phyloP scores from a whole-genome alignment of 2,329 filamentous ascomycete species.

The Fusarium vanettenii region DNA sequence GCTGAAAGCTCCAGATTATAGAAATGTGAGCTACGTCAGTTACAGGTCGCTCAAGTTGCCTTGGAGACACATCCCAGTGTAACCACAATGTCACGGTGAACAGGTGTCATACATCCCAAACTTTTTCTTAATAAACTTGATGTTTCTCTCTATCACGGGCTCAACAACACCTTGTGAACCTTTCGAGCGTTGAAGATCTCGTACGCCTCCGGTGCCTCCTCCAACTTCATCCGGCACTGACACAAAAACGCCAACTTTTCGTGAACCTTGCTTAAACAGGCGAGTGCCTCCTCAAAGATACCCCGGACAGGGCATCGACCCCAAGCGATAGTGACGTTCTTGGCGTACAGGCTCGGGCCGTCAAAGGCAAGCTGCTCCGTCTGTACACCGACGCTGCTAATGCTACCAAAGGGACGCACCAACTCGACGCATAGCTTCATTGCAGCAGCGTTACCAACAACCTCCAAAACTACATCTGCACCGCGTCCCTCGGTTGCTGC shows the following conservation, averaged over 20 bases:
- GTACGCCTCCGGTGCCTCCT: conserved; percentile 12
- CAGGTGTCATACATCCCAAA: background rate
- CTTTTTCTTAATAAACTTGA: background rate
- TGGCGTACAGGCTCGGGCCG: background rate
- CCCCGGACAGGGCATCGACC: conserved; percentile 15
- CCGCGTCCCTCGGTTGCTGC: conserved; percentile 10
- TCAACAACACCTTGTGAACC: background rate
- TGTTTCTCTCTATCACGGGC: background rate
- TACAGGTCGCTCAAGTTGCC: background rate
- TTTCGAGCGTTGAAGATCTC: conserved; percentile 13
- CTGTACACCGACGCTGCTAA: conserved; percentile 11
- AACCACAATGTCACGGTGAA: rapidly evolving
- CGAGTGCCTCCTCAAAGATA: conserved; percentile 15
- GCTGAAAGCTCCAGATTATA: rapidly evolving
- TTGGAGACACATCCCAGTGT: rapidly evolving
- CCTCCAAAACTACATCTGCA: conserved; percentile 15
- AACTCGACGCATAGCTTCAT: conserved; percentile 13
- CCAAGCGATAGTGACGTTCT: conserved; percentile 15
- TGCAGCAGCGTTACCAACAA: conserved; percentile 9
- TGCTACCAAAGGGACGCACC: conserved; percentile 4
- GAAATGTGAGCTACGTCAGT: background rate
- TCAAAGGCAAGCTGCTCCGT: conserved; percentile 5
- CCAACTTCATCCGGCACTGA: conserved; percentile 9
- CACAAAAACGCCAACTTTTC: conserved; percentile 12
- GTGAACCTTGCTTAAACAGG: conserved; percentile 4